Evolutionary conservation across 768 basidiomycete genomes (phyloP), one percentile per base, ranked within the genome.

Genomic region (Hydnomerulius pinastri): DNA sequence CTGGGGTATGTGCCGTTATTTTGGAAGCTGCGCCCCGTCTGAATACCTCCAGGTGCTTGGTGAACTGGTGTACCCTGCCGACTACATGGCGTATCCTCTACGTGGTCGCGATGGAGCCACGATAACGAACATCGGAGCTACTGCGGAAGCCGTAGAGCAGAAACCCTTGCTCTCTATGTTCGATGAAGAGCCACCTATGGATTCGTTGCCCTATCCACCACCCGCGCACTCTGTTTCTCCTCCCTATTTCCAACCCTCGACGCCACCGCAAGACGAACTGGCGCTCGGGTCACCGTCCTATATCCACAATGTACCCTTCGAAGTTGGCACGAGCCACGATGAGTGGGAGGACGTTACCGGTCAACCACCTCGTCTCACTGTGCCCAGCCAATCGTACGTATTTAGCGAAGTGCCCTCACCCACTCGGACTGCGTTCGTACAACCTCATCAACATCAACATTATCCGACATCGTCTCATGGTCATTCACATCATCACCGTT

Each of bases 171-270:
- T 43, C 8, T 1, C 48, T 11, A 0, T 52, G n/a, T 57, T 59
- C 7, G 43, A 56, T 1, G 59, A 56, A 4, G 43, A 49, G 15
- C 67, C 67, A 0, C 67, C 63, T 3, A 68, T 68, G 69, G 69
- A 69, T 38, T 68, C 59, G 5, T 33, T 71, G 10, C 67, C 67
- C 0, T 67, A 43, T 25, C 61, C 67, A 1, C 68, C 67, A 4
- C 67, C 67, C 11, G n/a, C 35, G 3, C 60, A 48, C 17, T 35
- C 62, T 2, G 36, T 49, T 5, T 62, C 66, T 10, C 55, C 64
- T 4, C 51, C 56, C 0, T 62, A 48, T 15, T 70, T 69, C 24
- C 53, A 51, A 17, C 10, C 28, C 7, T 37, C 56, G 2, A 51
- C 54, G 0, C 27, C 51, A 7, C 29, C 51, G 9, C 61, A 61